Conservation (phyloP, 2,329 filamentous ascomycete species). For the Juglanconis oblonga region DNA sequence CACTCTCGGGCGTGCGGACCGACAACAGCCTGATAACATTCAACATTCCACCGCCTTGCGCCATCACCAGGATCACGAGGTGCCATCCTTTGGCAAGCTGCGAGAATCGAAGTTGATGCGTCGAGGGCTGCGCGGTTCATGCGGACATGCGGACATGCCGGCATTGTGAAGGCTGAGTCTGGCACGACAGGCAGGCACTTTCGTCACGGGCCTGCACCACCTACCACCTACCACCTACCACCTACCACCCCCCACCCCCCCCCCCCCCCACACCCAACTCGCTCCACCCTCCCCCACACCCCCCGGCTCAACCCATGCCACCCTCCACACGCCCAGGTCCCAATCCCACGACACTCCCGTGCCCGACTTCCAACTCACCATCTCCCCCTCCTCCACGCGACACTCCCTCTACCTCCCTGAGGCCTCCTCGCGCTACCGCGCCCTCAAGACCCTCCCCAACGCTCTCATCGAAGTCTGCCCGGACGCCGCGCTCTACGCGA, state of each 20-base stretch:
- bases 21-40: too few relatives aligned
- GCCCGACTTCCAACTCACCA: slow-evolving; percentile 84
- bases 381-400: slow-evolving; percentile 72
- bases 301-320: slow-evolving; percentile 49
- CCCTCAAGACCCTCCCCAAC: slow-evolving; percentile 63
- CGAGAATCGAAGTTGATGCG: too few relatives aligned
- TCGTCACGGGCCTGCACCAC: too few relatives aligned
- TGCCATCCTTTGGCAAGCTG: too few relatives aligned
- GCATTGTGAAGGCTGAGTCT: too few relatives aligned
- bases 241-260: too few relatives aligned
- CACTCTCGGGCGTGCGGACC: background rate
- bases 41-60: accelerated
- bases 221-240: too few relatives aligned
- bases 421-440: slow-evolving; percentile 73
- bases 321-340: slow-evolving; percentile 51
- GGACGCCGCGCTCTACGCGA: slow-evolving; percentile 75
- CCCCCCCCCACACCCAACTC: too few relatives aligned
- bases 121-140: too few relatives aligned
- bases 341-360: slow-evolving; percentile 48
- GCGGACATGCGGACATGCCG: too few relatives aligned
- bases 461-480: slow-evolving; percentile 88
- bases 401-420: slow-evolving; percentile 84
- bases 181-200: too few relatives aligned
- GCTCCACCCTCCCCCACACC: slow-evolving; percentile 68
- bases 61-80: too few relatives aligned